Base-by-base conservation (phyloP, 352 stramenopile genomes). In the Phytophthora citricola region DNA sequence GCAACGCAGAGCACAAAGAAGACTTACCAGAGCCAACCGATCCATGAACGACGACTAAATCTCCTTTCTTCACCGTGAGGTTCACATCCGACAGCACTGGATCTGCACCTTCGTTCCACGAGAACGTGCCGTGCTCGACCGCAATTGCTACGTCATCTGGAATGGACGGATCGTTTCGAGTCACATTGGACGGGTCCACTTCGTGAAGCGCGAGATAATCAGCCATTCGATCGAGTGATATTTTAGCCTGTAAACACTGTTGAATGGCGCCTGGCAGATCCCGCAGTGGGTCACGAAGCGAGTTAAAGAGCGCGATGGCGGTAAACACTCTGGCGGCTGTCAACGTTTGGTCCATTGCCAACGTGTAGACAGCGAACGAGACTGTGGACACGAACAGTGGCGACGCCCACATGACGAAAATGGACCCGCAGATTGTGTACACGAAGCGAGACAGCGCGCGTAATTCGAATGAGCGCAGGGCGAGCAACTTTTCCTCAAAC, bases 391-490 rank as follows among this genome's bases (percentile, higher is more conserved):
- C 79, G 22, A 82, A 4, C 26, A 88, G 38, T 0, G 78, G 76
- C 2, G 75, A 79, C 0, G 48, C 71, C 73, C 78, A 89, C 22
- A 86, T 31, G 15, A 77, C 73, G 10, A 86, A 88, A 14, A 56
- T 43, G 49, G 89, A 88, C 27, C 79, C 79, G 29, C 85, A 98
- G 17, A 64, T 69, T 65, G 93, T 92, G 0, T 85, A 75, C 22
- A 66, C 31, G 43, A 73, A 69, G 0, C 49, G 40, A 56, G 93
- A 78, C 77, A 87, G 95, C 5, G 81, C 83, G 69, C 91, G 86
- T 57, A 96, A 90, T 71, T 97, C 96, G 66, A 93, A 87, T 12
- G 78, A 62, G 26, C 92, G 78, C 24, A 9, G n/a, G 12, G 15
- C 39, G 12, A 39, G 20, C 5, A 78, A 54, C n/a, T 58, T 59